Percentiles rank a stretch among this genome's conserved stretches.
phyloP scores from a whole-genome alignment of 75 land plant genomes.

The Picea glauca region DNA sequence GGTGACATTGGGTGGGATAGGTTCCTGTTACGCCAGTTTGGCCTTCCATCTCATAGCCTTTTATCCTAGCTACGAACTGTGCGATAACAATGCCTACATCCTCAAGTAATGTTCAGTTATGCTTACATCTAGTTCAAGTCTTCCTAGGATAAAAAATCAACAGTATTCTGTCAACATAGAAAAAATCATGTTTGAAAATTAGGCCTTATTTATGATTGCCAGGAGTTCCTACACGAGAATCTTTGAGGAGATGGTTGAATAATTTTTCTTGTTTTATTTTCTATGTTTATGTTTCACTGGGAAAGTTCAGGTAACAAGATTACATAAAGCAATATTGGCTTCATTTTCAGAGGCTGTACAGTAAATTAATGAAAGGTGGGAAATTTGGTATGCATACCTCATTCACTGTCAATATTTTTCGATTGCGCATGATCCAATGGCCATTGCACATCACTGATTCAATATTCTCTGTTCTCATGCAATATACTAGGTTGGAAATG shows the following conservation, averaged over 20 bases:
- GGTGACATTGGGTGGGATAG: too few species aligned
- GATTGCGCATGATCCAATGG: slow-evolving; percentile 82
- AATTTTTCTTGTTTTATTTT: background rate
- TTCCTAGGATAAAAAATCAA: too few species aligned
- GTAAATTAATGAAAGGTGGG: background rate
- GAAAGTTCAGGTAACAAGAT: background rate
- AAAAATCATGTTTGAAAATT: too few species aligned
- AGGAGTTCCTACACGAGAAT: too few species aligned
- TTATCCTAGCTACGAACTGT: too few species aligned
- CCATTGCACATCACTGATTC: slow-evolving; percentile 95
- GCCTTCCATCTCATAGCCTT: too few species aligned
- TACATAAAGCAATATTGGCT: background rate
- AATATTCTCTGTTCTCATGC: slow-evolving; percentile 91
- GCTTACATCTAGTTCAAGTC: too few species aligned
- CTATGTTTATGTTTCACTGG: background rate
- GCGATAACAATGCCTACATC: too few species aligned
- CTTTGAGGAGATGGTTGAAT: background rate
- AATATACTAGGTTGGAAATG: slow-evolving; percentile 85
- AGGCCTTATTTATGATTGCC: too few species aligned
- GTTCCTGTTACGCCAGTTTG: too few species aligned
- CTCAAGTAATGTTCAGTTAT: too few species aligned
- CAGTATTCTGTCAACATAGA: too few species aligned
- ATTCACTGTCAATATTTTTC: slow-evolving; percentile 68
- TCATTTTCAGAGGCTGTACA: background rate
- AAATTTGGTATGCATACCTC: slow-evolving; percentile 52